Conservation (phyloP, 768 basidiomycete species). For the Pisolithus orientalis region DNA sequence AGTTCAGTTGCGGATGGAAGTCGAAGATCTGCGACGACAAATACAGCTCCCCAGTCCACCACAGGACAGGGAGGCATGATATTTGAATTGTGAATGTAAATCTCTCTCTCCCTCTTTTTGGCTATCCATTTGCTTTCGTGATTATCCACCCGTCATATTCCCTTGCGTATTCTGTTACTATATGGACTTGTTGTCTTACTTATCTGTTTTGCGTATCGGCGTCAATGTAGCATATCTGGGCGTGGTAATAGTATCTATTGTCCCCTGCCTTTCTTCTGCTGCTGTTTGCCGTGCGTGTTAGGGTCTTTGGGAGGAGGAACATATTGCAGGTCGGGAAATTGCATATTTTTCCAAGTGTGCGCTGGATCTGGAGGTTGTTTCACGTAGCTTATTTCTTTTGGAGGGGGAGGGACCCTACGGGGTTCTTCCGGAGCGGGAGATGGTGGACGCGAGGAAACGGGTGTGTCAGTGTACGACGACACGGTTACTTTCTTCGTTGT, state of each 20-base stretch:
- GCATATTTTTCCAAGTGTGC: constrained; percentile 25
- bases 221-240: neutral
- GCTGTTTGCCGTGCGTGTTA: neutral
- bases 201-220: neutral
- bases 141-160: neutral
- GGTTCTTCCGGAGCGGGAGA: constrained; percentile 32
- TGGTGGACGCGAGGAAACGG: constrained; percentile 27
- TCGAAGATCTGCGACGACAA: no score
- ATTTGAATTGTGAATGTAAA: neutral
- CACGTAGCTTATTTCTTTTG: constrained; percentile 31
- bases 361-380: constrained; percentile 19
- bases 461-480: constrained; percentile 40
- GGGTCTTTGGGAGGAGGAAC: constrained; percentile 20
- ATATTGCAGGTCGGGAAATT: constrained; percentile 30
- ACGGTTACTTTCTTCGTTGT: constrained; percentile 47
- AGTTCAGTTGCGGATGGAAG: constrained; percentile 12
- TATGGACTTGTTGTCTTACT: neutral
- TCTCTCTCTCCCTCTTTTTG: no score
- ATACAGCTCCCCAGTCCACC: no score
- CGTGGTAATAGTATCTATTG: no score
- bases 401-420: constrained; percentile 35
- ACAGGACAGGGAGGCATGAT: no score
- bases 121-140: neutral
- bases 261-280: neutral
- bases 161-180: neutral